These are phyloP conservation scores for Talaromyces sp. DNA, from an alignment of 2,329 filamentous ascomycete species.

Conservation along the genomic window DNA sequence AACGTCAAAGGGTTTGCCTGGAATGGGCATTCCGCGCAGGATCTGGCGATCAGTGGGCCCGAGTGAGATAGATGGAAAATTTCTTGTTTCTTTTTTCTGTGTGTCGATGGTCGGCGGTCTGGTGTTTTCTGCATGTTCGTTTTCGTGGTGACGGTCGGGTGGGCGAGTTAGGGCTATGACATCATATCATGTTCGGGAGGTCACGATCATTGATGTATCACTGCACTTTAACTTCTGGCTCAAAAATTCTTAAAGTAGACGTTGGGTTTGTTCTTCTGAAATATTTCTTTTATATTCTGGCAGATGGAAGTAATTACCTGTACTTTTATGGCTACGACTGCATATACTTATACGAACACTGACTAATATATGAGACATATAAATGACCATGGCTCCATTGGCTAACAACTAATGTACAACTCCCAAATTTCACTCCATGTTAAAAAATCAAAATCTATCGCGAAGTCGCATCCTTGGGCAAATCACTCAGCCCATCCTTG, in stretches of 20 bases:
- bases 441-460: constrained; percentile 35
- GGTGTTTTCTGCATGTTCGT: no score
- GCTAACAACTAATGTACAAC: background rate
- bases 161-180: background rate
- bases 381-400: background rate
- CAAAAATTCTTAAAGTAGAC: no score
- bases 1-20: constrained; percentile 9
- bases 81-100: background rate
- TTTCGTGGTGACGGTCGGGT: background rate
- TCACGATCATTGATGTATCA: background rate
- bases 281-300: background rate
- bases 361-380: background rate
- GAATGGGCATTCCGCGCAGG: background rate
- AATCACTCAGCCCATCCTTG: constrained; percentile 49
- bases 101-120: background rate
- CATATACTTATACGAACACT: background rate
- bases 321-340: background rate
- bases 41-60: background rate
- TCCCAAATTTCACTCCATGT: constrained; percentile 11
- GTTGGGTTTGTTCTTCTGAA: background rate
- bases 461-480: constrained; percentile 56
- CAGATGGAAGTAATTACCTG: background rate
- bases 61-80: no score
- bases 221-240: no score
- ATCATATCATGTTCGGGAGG: background rate